These are phyloP conservation scores for Coemansia umbellata DNA, from an alignment of 192 early-diverging fungal genomes.

Conservation along the genomic window DNA sequence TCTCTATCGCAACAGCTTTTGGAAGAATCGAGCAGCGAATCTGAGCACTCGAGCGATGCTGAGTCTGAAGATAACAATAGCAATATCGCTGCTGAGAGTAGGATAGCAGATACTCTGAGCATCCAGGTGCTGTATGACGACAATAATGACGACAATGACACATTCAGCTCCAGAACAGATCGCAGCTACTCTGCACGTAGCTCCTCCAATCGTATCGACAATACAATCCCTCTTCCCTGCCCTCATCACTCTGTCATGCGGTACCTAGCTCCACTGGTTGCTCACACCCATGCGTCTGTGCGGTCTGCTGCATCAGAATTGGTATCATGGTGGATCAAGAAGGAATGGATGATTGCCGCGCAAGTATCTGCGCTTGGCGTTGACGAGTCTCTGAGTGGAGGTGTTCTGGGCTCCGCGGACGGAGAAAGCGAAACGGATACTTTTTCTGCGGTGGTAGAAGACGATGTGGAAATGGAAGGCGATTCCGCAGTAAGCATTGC, in stretches of 20 bases:
- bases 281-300: slow-evolving; percentile 63
- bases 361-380: slow-evolving; percentile 18
- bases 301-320: slow-evolving; percentile 64
- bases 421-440: slow-evolving; percentile 4
- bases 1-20: slow-evolving; percentile 49
- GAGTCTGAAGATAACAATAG: not conserved
- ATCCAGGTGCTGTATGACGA: slow-evolving; percentile 23
- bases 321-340: slow-evolving; percentile 50
- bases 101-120: not conserved
- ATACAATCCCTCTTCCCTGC: slow-evolving; percentile 53
- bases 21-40: slow-evolving; percentile 31
- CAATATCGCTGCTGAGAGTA: not conserved
- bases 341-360: slow-evolving; percentile 45
- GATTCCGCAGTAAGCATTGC: slow-evolving; percentile 7
- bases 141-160: not conserved
- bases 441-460: not conserved
- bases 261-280: slow-evolving; percentile 65
- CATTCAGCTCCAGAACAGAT: not conserved
- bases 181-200: not conserved
- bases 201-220: not conserved
- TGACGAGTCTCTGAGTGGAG: slow-evolving; percentile 7
- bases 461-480: slow-evolving; percentile 10
- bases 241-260: slow-evolving; percentile 51
- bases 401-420: not conserved
- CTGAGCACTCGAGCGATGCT: not conserved